Percentiles rank a stretch among this genome's conserved stretches.
Conservation (phyloP, 352 stramenopile genomes). For the Phytophthora kernoviae region DNA sequence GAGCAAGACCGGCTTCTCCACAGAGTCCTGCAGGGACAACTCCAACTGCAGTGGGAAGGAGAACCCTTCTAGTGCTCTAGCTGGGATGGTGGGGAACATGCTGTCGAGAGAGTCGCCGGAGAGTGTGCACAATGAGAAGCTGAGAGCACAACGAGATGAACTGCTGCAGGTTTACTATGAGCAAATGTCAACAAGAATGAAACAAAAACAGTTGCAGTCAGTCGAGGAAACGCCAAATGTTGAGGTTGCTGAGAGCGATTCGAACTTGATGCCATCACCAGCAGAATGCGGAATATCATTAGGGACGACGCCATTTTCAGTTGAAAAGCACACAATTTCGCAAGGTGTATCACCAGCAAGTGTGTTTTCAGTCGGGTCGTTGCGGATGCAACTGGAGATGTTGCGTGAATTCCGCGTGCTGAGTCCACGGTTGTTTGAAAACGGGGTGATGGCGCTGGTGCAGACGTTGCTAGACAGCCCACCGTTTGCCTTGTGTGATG, state of each 20-base stretch:
- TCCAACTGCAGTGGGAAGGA: constrained; percentile 19
- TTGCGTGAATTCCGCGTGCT: constrained; percentile 53
- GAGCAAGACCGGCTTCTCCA: constrained; percentile 16
- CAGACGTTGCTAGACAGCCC: constrained; percentile 64
- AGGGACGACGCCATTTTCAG: not conserved
- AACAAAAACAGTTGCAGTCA: not conserved
- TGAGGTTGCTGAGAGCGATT: not conserved
- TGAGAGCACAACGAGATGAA: constrained; percentile 40
- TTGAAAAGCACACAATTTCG: constrained; percentile 14
- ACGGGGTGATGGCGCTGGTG: constrained; percentile 50
- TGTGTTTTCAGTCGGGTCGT: constrained; percentile 56
- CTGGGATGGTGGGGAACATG: constrained; percentile 42
- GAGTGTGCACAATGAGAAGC: constrained; percentile 36
- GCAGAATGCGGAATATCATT: not conserved
- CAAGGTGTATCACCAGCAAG: constrained; percentile 24
- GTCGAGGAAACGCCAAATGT: not conserved
- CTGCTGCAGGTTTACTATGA: constrained; percentile 50
- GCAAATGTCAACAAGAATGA: constrained; percentile 30
- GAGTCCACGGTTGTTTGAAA: constrained; percentile 57
- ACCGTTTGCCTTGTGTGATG: constrained; percentile 49
- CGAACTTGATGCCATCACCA: not conserved
- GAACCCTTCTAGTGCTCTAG: constrained; percentile 36
- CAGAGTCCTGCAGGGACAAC: not conserved
- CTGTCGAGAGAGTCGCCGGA: constrained; percentile 47
- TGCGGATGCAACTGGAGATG: constrained; percentile 77